phyloP scores from a whole-genome alignment of 1,284 basidiomycete genomes.

The Sphaerobolus stellatus region DNA sequence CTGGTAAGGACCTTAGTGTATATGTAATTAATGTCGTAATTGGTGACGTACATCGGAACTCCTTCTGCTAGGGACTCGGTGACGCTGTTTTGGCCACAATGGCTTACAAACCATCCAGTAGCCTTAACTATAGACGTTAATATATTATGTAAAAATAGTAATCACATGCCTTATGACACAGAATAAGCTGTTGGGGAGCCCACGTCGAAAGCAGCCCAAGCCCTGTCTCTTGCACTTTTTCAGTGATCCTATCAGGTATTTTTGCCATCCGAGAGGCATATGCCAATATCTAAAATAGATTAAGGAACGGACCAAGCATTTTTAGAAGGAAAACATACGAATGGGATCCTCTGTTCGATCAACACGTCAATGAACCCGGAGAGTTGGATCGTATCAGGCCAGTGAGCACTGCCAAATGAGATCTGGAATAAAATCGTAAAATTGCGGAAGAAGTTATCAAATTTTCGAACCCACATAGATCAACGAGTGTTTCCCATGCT shows the following conservation, averaged over 20 bases:
- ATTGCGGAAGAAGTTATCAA: neutral
- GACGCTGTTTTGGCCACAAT: conserved; percentile 18
- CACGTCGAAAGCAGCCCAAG: neutral
- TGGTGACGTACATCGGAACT: conserved; percentile 17
- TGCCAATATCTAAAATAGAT: neutral
- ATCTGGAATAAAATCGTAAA: neutral
- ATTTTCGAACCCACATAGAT: neutral
- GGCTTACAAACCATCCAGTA: conserved; percentile 18
- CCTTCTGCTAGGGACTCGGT: conserved; percentile 15
- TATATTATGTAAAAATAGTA: no score
- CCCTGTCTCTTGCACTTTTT: neutral
- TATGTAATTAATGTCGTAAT: neutral
- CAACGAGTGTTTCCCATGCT: neutral
- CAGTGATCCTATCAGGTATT: neutral
- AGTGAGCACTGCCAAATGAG: neutral
- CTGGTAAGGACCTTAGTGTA: conserved; percentile 10
- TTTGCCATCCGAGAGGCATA: neutral
- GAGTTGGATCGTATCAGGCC: neutral
- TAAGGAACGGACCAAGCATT: no score
- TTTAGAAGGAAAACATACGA: neutral
- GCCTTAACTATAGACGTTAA: no score
- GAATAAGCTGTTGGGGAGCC: neutral
- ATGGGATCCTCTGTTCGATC: neutral
- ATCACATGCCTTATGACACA: neutral
- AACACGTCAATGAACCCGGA: neutral